Base-by-base conservation (phyloP, 768 basidiomycete species). In the Ephemerocybe angulata region DNA sequence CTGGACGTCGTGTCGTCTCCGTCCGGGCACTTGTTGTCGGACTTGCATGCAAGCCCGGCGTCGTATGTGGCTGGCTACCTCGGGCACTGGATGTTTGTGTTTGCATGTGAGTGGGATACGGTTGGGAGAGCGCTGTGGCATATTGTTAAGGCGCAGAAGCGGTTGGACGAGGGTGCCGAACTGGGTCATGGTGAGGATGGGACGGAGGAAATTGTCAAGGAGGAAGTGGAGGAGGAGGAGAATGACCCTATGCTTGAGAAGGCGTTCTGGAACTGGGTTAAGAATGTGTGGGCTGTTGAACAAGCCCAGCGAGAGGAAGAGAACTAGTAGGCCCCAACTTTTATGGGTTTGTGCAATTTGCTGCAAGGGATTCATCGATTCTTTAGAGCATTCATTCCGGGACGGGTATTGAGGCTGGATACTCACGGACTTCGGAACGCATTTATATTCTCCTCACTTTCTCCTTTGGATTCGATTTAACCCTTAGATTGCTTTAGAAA, bases 1-100 rank as follows among this genome's bases (percentile, higher is more conserved):
- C n/a, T n/a, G n/a, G n/a, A n/a, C n/a, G n/a, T 41, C 15, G 63
- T 46, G 13, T 12, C 40, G 4, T 66, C 68, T 13, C 67, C 72
- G 8, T 73, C 72, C 1, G 72, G 73, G 15, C 63, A 71, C 3
- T 70, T 69, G 44, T 66, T 76, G 1, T 71, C 74, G 1, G 71
- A 70, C 11, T 56, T 76, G n/a, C 74, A 76, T 47, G 69, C 72
- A 57, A 73, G 73, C 8, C 67, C 71, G 53, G 74, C 71, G 2
- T 71, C 73, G 22, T 72, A 76, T 55, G 74, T 76, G 35, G 74
- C 71, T 10, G 71, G 71, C 1, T 76, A 72, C 53, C 62, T 76
- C 31, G 72, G 72, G 22, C 74, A 74, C 50, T 76, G 73, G 73
- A 76, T 76, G 74, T 73, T 71, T 53, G 72, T 70, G 1, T 69